Evolutionary conservation across 768 basidiomycete genomes (phyloP), one percentile per base, ranked within the genome.

Genomic region (Leccinum longicurvipes): DNA sequence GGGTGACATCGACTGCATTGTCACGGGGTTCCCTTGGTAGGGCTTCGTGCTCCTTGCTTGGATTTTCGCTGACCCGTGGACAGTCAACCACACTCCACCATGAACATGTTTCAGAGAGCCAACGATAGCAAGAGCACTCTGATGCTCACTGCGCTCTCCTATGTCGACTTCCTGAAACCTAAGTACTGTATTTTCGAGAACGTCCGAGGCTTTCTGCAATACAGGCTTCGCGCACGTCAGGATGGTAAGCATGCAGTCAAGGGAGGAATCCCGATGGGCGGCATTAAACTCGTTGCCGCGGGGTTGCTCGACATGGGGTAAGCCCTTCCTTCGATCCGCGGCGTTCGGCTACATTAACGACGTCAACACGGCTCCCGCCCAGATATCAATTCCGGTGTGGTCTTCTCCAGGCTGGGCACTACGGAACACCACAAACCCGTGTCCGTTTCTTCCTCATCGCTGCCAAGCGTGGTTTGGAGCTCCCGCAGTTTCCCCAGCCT

Each of bases 11-110:
- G 80, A 90, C 50, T 77, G 84, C 27, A 75, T 92, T 14, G 71
- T 81, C 12, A 79, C 84, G 17, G 91, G 91, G 0, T 88, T 92
- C 60, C 91, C 91, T 32, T 93, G 91, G 89, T 86, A 54, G 23
- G 58, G 28, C 1, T 27, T 47, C 14, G 23, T 15, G 14, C 8
- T 44, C 36, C 25, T 46, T 46, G 25, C 17, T 46, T 21, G 25
- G 25, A 46, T 49, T 11, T 56, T 41, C 41, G n/a, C 27, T 60
- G 49, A 65, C 36, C 23, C 29, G 31, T n/a, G n/a, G 14, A 41
- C 54, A 91, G 89, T 64, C 89, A 91, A 68, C 79, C 84, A 3
- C 89, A 91, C 63, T 91, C 89, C 0, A 66, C 68, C 1, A 67
- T 91, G 19, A 92, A 92, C 65, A 88, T 84, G 82, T 89, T 73